Conservation (phyloP, 176 grass and related monocot genomes). For the Hsuehochloa calcarea region DNA sequence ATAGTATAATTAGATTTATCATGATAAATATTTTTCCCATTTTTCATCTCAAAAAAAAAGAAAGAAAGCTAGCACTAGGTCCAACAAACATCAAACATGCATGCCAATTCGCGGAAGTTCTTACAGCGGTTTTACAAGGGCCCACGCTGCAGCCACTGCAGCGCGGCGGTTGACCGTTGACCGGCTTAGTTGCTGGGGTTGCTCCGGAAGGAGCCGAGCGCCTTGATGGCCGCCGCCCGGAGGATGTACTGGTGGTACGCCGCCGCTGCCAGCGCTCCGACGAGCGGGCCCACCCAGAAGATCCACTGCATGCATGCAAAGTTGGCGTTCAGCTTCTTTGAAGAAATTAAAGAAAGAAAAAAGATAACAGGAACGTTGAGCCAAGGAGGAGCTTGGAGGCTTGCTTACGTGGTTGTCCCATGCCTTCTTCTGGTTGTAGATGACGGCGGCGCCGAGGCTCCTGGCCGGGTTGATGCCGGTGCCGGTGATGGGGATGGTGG, state of each 20-base stretch:
- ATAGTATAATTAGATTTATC: too few species aligned
- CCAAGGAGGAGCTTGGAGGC: neutral
- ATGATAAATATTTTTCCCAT: too few species aligned
- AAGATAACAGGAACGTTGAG: neutral
- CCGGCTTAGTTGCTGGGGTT: constrained; percentile 28
- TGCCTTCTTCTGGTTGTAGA: constrained; percentile 40
- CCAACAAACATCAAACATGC: neutral
- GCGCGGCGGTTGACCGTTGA: neutral
- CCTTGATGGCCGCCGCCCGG: constrained; percentile 50
- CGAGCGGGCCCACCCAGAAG: constrained; percentile 40
- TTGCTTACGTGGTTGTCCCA: constrained; percentile 43
- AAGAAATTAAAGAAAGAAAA: too few species aligned
- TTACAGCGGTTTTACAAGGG: constrained; percentile 2
- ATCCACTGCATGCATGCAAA: constrained; percentile 21
- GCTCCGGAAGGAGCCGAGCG: constrained; percentile 47
- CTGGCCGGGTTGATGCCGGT: constrained; percentile 43
- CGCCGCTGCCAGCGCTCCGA: constrained; percentile 36
- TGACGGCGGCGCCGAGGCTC: constrained; percentile 36
- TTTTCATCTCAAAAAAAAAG: too few species aligned
- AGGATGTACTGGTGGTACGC: constrained; percentile 53
- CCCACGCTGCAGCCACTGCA: neutral
- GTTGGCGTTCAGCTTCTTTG: neutral
- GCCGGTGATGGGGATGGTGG: constrained; percentile 49
- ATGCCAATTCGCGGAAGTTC: neutral
- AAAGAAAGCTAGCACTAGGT: neutral